These are phyloP conservation scores for Xylaria polymorpha DNA, from an alignment of 2,329 filamentous ascomycete species.

Conservation along the genomic window DNA sequence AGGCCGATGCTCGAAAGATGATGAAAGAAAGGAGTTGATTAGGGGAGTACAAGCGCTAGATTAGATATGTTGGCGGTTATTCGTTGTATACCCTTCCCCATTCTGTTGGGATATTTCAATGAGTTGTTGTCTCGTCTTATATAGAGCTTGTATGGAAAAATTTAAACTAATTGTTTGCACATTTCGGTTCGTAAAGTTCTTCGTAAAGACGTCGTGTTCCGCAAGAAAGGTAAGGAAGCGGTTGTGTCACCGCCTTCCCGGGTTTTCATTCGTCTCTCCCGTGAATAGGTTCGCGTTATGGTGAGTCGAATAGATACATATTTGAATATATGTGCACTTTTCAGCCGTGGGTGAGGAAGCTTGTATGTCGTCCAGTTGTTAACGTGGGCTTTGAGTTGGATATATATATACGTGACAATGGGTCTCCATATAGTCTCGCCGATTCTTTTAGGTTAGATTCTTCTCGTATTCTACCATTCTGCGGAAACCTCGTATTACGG, in stretches of 20 bases:
- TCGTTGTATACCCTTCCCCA: constrained; percentile 18
- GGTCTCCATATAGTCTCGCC: not conserved
- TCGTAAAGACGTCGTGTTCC: too few species aligned
- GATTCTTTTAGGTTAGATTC: not conserved
- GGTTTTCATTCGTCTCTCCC: not conserved
- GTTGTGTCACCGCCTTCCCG: not conserved
- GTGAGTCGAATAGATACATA: not conserved
- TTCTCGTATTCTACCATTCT: constrained; percentile 9
- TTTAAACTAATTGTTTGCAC: not conserved
- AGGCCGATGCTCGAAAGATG: constrained; percentile 21
- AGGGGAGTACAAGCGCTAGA: constrained; percentile 4
- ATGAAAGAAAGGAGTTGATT: constrained; percentile 5
- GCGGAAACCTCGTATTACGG: constrained; percentile 18
- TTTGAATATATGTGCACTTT: not conserved
- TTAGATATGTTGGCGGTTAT: not conserved
- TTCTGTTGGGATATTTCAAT: constrained; percentile 19
- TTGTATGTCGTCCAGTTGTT: too few species aligned
- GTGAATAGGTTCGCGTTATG: not conserved
- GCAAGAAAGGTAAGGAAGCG: not conserved
- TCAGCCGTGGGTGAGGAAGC: not conserved
- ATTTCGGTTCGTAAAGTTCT: not conserved
- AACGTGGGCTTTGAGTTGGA: not conserved
- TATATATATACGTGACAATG: constrained; percentile 4
- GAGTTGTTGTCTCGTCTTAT: constrained; percentile 17
- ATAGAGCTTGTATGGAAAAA: constrained; percentile 19